phyloP scores from a whole-genome alignment of 2,329 filamentous ascomycete genomes.

The Metarhizium rileyi region DNA sequence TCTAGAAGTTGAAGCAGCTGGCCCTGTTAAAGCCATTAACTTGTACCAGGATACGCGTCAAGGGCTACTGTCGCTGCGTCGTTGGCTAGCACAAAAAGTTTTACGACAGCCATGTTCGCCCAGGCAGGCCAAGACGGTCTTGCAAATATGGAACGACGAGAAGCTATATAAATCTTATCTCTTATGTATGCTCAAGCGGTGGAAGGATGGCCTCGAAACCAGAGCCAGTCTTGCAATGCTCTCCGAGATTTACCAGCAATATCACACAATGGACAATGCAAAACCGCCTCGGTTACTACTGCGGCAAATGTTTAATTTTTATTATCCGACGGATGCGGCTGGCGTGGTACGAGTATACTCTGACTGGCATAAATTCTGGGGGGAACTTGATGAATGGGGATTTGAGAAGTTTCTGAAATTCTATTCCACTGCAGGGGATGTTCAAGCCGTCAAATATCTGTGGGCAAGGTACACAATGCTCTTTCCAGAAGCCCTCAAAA shows the following conservation, averaged over 20 bases:
- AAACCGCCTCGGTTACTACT: constrained; percentile 30
- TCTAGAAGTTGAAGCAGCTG: constrained; percentile 17
- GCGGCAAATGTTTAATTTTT: constrained; percentile 34
- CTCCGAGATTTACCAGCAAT: constrained; percentile 34
- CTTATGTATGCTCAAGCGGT: constrained; percentile 20
- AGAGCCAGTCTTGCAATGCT: constrained; percentile 23
- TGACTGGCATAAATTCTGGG: constrained; percentile 37
- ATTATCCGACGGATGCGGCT: constrained; percentile 25
- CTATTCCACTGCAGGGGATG: constrained; percentile 38
- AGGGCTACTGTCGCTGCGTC: constrained; percentile 19
- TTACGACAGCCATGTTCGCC: constrained; percentile 25
- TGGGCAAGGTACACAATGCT: constrained; percentile 32
- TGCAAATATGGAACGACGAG: constrained; percentile 29
- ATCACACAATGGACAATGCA: constrained; percentile 30
- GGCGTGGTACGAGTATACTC: constrained; percentile 37
- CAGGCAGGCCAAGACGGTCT: constrained; percentile 25
- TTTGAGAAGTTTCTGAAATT: constrained; percentile 40
- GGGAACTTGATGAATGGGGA: constrained; percentile 30
- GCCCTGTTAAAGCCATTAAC: constrained; percentile 14
- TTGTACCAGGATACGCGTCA: constrained; percentile 11
- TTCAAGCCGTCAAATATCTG: constrained; percentile 32
- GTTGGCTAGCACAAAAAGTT: constrained; percentile 21
- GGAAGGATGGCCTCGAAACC: constrained; percentile 17
- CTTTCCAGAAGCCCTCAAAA: constrained; percentile 24
- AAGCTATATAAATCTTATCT: constrained; percentile 36